Conservation (phyloP, 768 basidiomycete genomes). For the Coprinellus aureogranulatus region DNA sequence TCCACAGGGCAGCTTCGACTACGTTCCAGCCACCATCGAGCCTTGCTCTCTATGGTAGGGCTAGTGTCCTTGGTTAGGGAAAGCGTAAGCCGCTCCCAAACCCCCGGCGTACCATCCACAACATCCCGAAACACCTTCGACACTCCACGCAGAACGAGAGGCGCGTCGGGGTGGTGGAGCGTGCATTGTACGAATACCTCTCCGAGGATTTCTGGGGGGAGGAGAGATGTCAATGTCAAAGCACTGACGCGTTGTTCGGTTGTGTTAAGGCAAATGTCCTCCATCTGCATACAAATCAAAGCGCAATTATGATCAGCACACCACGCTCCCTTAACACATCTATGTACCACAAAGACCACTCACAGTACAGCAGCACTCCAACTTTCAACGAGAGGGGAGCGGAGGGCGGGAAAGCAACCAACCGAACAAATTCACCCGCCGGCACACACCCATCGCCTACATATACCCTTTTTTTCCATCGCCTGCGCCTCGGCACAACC, state of each 20-base stretch:
- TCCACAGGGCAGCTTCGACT: slow-evolving; percentile 24
- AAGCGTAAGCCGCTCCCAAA: slow-evolving; percentile 29
- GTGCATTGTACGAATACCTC: slow-evolving; percentile 32
- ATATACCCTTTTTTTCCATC: no score
- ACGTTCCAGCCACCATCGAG: slow-evolving; percentile 28
- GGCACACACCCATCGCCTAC: no score
- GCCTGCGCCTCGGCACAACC: no score
- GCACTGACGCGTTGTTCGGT: not conserved
- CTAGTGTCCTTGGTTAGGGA: slow-evolving; percentile 13
- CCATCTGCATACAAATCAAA: no score
- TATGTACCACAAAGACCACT: no score
- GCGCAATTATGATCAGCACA: no score
- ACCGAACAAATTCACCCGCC: no score
- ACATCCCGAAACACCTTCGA: slow-evolving; percentile 27
- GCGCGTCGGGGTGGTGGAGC: slow-evolving; percentile 26
- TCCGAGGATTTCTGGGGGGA: slow-evolving; percentile 35
- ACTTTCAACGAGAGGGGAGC: no score
- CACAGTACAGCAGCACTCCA: no score
- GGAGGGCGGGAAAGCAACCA: no score
- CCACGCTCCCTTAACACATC: no score
- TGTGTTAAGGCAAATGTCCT: not conserved
- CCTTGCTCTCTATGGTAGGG: slow-evolving; percentile 19
- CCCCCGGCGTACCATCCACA: slow-evolving; percentile 26
- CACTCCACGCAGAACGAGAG: slow-evolving; percentile 28
- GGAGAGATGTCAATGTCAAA: not conserved